Evolutionary conservation across 1,284 basidiomycete genomes (phyloP).

Genomic region (Heliocybe sulcata): DNA sequence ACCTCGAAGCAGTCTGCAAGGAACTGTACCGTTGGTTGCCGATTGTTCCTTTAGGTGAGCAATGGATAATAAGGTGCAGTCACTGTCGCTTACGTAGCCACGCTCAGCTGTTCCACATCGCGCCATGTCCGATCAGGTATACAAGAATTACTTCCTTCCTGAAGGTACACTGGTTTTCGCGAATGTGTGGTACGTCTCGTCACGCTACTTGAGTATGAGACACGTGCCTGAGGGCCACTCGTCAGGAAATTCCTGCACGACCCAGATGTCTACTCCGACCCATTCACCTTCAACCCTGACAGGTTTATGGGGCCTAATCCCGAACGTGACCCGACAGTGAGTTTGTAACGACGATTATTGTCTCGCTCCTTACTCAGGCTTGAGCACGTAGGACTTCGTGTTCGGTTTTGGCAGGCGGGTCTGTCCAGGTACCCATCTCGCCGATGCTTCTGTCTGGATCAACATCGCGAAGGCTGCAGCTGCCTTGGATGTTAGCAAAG

Average conservation of each 20-base stretch:
- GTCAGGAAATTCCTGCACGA: slow-evolving; percentile 24
- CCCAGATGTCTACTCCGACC: slow-evolving; percentile 19
- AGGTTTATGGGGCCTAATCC: slow-evolving; percentile 16
- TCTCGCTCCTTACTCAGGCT: neutral
- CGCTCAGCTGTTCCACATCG: slow-evolving; percentile 17
- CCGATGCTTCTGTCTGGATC: slow-evolving; percentile 5
- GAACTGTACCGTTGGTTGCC: slow-evolving; percentile 22
- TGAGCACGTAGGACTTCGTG: slow-evolving; percentile 7
- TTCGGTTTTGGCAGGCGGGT: slow-evolving; percentile 25
- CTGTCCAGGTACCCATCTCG: slow-evolving; percentile 6
- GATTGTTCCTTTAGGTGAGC: slow-evolving; percentile 13
- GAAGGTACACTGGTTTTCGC: slow-evolving; percentile 19
- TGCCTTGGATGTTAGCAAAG: neutral
- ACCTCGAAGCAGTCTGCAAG: slow-evolving; percentile 25
- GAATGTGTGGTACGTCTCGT: slow-evolving; percentile 17
- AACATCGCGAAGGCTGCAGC: slow-evolving; percentile 1
- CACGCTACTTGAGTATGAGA: neutral
- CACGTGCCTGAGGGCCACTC: neutral
- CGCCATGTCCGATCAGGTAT: slow-evolving; percentile 17
- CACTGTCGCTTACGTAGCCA: neutral
- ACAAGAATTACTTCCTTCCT: slow-evolving; percentile 15
- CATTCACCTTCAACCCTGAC: slow-evolving; percentile 22
- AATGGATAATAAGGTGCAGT: neutral
- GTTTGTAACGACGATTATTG: neutral
- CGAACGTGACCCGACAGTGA: slow-evolving; percentile 13